Evolutionary conservation across 2,329 filamentous ascomycete species (phyloP).

Genomic region (Ascomycota sp.): DNA sequence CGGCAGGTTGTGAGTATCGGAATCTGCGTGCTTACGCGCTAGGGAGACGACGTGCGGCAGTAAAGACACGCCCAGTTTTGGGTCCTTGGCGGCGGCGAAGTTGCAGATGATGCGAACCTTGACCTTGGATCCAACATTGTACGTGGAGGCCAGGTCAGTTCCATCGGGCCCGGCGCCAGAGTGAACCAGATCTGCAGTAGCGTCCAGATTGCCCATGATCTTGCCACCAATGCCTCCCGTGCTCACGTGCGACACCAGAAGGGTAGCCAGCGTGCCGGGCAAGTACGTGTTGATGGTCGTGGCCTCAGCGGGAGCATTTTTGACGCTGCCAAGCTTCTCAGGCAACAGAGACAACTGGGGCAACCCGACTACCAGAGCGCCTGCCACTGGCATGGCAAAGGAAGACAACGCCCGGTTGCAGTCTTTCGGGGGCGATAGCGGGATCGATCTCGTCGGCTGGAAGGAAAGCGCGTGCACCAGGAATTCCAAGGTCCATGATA

Average conservation of each 20-base stretch:
- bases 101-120: conserved; percentile 78
- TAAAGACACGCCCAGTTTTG: conserved; percentile 73
- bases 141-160: conserved; percentile 53
- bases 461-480: conserved; percentile 61
- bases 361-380: conserved; percentile 58
- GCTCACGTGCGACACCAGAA: conserved; percentile 60
- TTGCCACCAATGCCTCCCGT: conserved; percentile 67
- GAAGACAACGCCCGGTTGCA: conserved; percentile 70
- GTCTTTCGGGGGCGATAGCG: conserved; percentile 38
- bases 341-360: conserved; percentile 66
- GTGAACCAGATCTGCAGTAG: conserved; percentile 78
- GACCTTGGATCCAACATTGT: conserved; percentile 66
- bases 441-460: conserved; percentile 62
- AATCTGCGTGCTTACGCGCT: conserved; percentile 18
- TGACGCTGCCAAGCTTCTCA: conserved; percentile 45
- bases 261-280: conserved; percentile 75
- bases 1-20: conserved; percentile 24
- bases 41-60: conserved; percentile 66
- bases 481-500: conserved; percentile 76
- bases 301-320: conserved; percentile 49
- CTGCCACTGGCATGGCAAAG: conserved; percentile 64
- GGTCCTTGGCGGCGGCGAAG: conserved; percentile 57
- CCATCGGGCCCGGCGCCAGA: conserved; percentile 55
- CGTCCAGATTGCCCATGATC: conserved; percentile 77
- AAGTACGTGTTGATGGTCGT: conserved; percentile 80